Conservation (phyloP, 306 rosid species). For the Ochetophila trinervis region DNA sequence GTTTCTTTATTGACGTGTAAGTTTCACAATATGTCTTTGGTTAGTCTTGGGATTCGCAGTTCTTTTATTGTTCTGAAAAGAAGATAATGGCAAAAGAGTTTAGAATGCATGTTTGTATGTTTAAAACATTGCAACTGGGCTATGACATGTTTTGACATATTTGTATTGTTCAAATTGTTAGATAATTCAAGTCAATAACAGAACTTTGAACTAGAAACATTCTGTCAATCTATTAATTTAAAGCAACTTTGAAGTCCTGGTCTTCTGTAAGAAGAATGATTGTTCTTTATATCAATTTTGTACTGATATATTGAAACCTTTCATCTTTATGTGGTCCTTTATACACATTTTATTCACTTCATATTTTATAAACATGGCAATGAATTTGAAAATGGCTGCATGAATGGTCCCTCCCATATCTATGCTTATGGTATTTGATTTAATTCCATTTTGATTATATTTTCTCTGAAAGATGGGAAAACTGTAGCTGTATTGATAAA, state of each 20-base stretch:
- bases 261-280: background rate
- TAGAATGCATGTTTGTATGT: too few relatives aligned
- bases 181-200: background rate
- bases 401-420: background rate
- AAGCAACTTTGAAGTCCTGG: background rate
- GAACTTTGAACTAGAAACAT: background rate
- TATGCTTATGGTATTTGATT: background rate
- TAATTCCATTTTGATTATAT: background rate
- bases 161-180: background rate
- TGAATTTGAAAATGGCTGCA: conserved; percentile 2
- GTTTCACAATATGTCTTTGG: background rate
- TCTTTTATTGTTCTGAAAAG: background rate
- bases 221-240: background rate
- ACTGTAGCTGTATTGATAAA: background rate
- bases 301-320: background rate
- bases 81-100: too few relatives aligned
- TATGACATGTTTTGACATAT: background rate
- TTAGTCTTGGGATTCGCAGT: background rate
- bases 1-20: background rate
- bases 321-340: background rate
- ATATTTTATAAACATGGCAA: background rate
- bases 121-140: background rate
- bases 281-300: background rate
- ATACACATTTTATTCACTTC: background rate
- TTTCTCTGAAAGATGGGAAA: background rate